Evolutionary conservation across 1,139 yeast species (phyloP), one percentile per base, ranked within the genome.

Genomic region (Scheffersomyces cryptocercus): DNA sequence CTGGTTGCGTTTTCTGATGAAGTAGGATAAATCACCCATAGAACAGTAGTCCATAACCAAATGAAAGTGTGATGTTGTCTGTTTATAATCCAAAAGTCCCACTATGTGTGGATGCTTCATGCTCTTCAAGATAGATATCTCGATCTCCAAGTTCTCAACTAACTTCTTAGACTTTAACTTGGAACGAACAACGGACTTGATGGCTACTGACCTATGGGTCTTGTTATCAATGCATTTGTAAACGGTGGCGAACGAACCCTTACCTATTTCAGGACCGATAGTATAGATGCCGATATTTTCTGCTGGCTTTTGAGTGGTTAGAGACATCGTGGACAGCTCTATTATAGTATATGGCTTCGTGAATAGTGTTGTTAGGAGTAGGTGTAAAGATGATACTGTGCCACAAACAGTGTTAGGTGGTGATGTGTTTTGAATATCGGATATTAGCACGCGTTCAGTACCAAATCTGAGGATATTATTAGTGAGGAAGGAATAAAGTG

Each of bases 41-140:
- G 97, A 84, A 62, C 99, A 93, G 67, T 89, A 93, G 62, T 93
- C 98, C 98, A 93, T 93, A n/a, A 91, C 82, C 51, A 93, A 72
- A 64, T 89, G 95, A 68, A 90, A 88, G 64, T 91, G 89, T 9
- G 86, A 72, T 9, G 81, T 64, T 0, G 96, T 86, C 58, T 88
- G 86, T 49, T 84, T 82, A 61, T 88, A 89, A 57, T 91, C 98
- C 44, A 88, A 66, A 40, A 93, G 71, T 11, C 86, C 85, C 3
- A 93, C 99, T 41, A 93, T 88, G 63, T 93, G 98, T 3, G 97
- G 96, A 59, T 93, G 97, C 54, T 85, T 83, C 75, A 93, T 77
- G 41, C 86, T 82, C 68, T 90, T 89, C 53, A 93, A 73, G 41
- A 93, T 93, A 40, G 87, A 73, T 39, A 93, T 90, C 66, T 93